These are phyloP conservation scores for Arachnomyces sp. DNA, from an alignment of 2,329 filamentous ascomycete species.

Conservation along the genomic window DNA sequence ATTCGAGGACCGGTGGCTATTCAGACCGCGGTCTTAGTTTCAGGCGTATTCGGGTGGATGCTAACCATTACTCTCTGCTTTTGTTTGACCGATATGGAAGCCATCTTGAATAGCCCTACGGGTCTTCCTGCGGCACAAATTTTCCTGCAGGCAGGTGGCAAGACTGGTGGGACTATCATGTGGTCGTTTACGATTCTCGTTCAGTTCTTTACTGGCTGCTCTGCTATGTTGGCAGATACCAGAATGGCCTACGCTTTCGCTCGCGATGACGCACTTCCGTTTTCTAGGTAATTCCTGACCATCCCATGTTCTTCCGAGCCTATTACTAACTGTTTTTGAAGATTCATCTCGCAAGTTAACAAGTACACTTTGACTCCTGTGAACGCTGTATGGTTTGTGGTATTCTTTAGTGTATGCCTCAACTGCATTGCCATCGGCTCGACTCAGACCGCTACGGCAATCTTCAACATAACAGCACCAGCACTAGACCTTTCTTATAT, in stretches of 20 bases:
- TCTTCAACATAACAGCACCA: constrained; percentile 48
- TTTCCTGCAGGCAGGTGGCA: constrained; percentile 54
- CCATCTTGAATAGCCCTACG: constrained; percentile 50
- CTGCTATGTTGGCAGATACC: constrained; percentile 57
- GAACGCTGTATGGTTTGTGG: constrained; percentile 58
- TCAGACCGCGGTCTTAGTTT: constrained; percentile 51
- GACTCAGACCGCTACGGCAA: constrained; percentile 39
- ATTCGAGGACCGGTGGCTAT: constrained; percentile 55
- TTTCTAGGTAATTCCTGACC: constrained; percentile 42
- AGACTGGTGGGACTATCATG: constrained; percentile 51
- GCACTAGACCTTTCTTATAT: constrained; percentile 50
- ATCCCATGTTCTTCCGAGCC: background rate
- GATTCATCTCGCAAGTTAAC: constrained; percentile 48
- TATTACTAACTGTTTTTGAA: constrained; percentile 16
- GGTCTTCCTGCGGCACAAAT: constrained; percentile 54
- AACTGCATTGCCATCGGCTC: constrained; percentile 43
- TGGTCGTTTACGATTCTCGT: constrained; percentile 57
- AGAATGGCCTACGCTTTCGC: constrained; percentile 57
- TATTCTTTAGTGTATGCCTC: constrained; percentile 47
- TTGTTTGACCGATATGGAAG: constrained; percentile 52
- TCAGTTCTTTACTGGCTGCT: constrained; percentile 58
- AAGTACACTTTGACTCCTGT: constrained; percentile 50
- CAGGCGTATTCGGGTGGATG: constrained; percentile 54
- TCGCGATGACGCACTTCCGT: constrained; percentile 53
- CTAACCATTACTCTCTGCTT: constrained; percentile 58